Percentiles rank a stretch among this genome's conserved stretches.
phyloP scores from a whole-genome alignment of 169 alveolate species.

The Theileria luwenshuni region DNA sequence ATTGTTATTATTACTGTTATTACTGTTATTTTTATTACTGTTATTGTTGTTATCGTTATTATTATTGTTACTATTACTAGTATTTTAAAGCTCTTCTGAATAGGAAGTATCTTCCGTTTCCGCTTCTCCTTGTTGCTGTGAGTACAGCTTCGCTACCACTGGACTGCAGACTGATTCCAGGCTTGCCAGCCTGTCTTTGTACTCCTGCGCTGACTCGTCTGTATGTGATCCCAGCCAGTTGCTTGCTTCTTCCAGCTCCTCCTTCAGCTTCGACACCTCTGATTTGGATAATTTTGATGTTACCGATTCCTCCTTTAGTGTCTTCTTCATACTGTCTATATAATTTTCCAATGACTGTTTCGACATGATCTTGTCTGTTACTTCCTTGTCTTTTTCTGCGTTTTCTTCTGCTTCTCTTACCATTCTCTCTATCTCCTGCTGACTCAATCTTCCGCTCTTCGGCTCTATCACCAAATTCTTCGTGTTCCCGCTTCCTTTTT shows the following conservation, averaged over 20 bases:
- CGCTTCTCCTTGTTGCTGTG: constrained; percentile 14
- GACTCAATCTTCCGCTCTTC: constrained; percentile 95
- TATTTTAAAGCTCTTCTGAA: constrained; percentile 19
- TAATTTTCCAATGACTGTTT: constrained; percentile 92
- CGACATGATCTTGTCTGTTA: constrained; percentile 91
- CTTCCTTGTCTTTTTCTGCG: constrained; percentile 93
- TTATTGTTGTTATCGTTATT: no score
- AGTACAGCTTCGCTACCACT: constrained; percentile 89
- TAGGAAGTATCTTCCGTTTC: constrained; percentile 13
- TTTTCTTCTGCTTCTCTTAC: constrained; percentile 93
- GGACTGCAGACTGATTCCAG: constrained; percentile 95
- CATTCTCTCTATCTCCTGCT: constrained; percentile 94
- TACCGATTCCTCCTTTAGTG: constrained; percentile 92
- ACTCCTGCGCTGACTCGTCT: constrained; percentile 91
- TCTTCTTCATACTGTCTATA: constrained; percentile 90
- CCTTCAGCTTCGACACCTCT: constrained; percentile 87
- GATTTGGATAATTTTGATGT: constrained; percentile 89
- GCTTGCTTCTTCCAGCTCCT: constrained; percentile 89
- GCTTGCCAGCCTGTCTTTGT: constrained; percentile 89
- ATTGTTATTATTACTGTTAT: no score
- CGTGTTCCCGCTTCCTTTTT: constrained; percentile 91
- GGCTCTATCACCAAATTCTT: constrained; percentile 92
- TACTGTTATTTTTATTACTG: no score
- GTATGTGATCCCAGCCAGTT: constrained; percentile 91
- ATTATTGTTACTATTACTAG: no score